Percentiles rank a stretch among this genome's conserved stretches.
Evolutionary conservation across 2,329 filamentous ascomycete genomes (phyloP).

Genomic region (Penicillium paneum): DNA sequence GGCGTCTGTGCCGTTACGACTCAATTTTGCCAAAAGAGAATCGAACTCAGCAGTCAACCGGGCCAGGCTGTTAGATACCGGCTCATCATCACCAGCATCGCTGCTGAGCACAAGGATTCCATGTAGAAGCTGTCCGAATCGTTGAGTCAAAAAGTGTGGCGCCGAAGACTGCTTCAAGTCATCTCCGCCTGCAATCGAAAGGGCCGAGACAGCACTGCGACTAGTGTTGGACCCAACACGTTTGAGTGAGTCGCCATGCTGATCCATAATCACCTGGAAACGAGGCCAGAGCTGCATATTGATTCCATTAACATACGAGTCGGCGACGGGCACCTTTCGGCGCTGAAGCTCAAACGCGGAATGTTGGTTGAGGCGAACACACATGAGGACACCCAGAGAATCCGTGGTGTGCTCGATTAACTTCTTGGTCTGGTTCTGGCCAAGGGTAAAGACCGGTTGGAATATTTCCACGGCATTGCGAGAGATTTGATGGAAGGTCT

Average conservation of each 20-base stretch:
- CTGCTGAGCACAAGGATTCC: constrained; percentile 77
- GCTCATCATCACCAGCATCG: constrained; percentile 93
- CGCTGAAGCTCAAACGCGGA: constrained; percentile 92
- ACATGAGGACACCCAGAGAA: constrained; percentile 81
- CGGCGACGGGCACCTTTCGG: constrained; percentile 81
- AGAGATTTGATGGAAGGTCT: constrained; percentile 72
- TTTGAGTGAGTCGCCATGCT: constrained; percentile 83
- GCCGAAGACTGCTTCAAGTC: constrained; percentile 53
- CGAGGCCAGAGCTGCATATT: constrained; percentile 96
- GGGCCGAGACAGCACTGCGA: constrained; percentile 51
- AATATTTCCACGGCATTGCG: constrained; percentile 86
- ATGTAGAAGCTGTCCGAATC: constrained; percentile 90
- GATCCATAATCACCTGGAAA: constrained; percentile 89
- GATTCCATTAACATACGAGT: constrained; percentile 89
- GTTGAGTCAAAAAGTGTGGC: constrained; percentile 86
- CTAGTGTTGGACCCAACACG: constrained; percentile 50
- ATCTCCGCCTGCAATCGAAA: constrained; percentile 52
- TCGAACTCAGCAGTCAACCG: constrained; percentile 80
- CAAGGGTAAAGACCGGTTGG: constrained; percentile 81
- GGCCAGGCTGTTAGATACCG: constrained; percentile 74
- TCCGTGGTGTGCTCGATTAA: constrained; percentile 77
- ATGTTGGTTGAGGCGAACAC: constrained; percentile 88
- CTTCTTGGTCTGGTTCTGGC: constrained; percentile 70
- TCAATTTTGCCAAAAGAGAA: constrained; percentile 72
- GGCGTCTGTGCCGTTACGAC: constrained; percentile 70